Conservation (phyloP, 768 basidiomycete species). For the Filobasidium wieringae region DNA sequence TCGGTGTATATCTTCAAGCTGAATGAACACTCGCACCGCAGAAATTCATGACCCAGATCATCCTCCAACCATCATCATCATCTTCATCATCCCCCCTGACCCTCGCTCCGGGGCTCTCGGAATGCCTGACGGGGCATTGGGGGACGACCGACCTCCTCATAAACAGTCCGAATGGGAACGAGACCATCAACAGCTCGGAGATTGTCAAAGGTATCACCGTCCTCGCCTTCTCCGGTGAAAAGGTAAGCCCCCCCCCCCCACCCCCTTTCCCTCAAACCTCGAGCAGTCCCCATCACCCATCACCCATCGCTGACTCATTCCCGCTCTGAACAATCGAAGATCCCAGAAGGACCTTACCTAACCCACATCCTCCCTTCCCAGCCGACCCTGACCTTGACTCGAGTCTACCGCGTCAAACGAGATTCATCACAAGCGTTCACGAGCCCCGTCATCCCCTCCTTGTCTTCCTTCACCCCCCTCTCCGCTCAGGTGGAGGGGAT, state of each 20-base stretch:
- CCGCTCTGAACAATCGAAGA: conserved; percentile 6
- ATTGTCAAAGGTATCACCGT: conserved; percentile 2
- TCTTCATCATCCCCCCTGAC: conserved; percentile 1
- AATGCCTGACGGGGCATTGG: conserved; percentile 7
- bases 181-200: no score
- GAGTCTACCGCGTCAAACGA: conserved; percentile 24
- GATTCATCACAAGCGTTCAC: conserved; percentile 27
- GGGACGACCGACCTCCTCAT: conserved; percentile 4
- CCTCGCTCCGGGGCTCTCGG: conserved; percentile 1
- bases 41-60: background rate
- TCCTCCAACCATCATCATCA: background rate
- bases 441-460: conserved; percentile 14
- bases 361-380: conserved; percentile 2
- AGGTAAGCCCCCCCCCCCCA: background rate
- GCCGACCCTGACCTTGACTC: conserved; percentile 14
- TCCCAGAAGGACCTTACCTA: conserved; percentile 27
- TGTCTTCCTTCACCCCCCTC: conserved; percentile 16
- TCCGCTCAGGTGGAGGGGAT: conserved; percentile 14
- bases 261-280: no score
- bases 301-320: no score
- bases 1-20: background rate
- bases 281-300: background rate
- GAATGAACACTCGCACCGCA: background rate
- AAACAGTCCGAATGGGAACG: background rate
- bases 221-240: background rate